Evolutionary conservation across 2,329 filamentous ascomycete species (phyloP).

Genomic region (Fusarium sororula): DNA sequence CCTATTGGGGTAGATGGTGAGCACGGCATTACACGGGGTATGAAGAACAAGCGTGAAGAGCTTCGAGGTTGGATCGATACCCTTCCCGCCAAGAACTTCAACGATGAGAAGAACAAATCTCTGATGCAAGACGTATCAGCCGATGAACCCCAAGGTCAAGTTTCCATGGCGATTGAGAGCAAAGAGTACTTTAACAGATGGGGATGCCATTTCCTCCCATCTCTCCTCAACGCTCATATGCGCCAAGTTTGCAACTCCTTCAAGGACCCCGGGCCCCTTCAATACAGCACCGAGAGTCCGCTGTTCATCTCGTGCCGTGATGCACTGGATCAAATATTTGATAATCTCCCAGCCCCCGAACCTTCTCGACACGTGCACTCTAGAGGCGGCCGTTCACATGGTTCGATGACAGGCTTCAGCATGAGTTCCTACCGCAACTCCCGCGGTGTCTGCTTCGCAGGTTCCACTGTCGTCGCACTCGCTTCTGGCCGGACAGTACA

Average conservation of each 20-base stretch:
- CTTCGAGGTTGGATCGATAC: conserved; percentile 46
- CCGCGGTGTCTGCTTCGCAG: conserved; percentile 62
- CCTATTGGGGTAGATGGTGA: conserved; percentile 45
- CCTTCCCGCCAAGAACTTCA: conserved; percentile 48
- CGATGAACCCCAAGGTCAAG: conserved; percentile 57
- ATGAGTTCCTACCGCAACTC: conserved; percentile 58
- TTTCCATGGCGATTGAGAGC: conserved; percentile 57
- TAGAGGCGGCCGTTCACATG: neutral
- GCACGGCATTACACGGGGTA: conserved; percentile 38
- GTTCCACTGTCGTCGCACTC: conserved; percentile 56
- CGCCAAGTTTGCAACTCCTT: conserved; percentile 69
- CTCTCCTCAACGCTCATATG: conserved; percentile 64
- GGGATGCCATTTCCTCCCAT: conserved; percentile 67
- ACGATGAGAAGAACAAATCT: conserved; percentile 54
- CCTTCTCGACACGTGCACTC: conserved; percentile 45
- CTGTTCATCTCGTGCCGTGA: conserved; percentile 63
- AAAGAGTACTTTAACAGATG: conserved; percentile 56
- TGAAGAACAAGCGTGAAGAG: conserved; percentile 23
- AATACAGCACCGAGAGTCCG: conserved; percentile 60
- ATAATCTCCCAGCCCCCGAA: conserved; percentile 55
- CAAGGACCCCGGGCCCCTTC: conserved; percentile 67
- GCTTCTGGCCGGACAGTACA: conserved; percentile 51
- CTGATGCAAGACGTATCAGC: conserved; percentile 61
- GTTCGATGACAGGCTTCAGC: conserved; percentile 32
- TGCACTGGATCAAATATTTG: conserved; percentile 59